Base-by-base conservation (phyloP, 2,329 filamentous ascomycete species). In the Cercospora citrullina region DNA sequence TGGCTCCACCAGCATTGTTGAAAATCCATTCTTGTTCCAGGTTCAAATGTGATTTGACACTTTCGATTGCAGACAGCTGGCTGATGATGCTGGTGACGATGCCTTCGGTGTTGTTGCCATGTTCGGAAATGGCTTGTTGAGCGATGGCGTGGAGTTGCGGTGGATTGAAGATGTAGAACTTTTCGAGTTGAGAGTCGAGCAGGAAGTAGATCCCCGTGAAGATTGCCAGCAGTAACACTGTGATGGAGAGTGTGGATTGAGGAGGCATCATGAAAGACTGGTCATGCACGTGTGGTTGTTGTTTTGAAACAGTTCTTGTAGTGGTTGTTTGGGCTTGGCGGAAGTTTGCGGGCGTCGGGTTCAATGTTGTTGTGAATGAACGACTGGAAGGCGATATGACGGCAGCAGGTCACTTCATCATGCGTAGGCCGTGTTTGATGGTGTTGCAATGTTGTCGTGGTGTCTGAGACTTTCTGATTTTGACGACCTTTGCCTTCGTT, bases 1-100 rank as follows among this genome's bases (percentile, higher is more conserved):
- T 96, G 63, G 92, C 92, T 71, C 93, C 93, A 63, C 93, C 93
- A 62, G 92, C 92, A 77, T 96, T 96, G 85, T 96, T 96, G 76
- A 96, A 94, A 57, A 96, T 85, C 92, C 92, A 96, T 80, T 94
- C 90, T 81, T 94, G 88, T 16, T 68, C 90, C 82, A 65, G 87
- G 78, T 81, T 91, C 76, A 94, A 77, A 79, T 92, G 74, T 18
- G 70, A 77, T 18, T 66, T 64, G 10, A 75, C n/a, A 72, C 65
- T 74, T 9, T 67, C 67, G 71, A 84, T 85, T 73, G 82, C 81
- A 73, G 84, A 82, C 65, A 96, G 84, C 81, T 92, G 89, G 68
- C 81, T 76, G 62, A 92, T 87, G 72, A 96, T 93, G 81, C 86
- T 89, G 71, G 84, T 77, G 68, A 93, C 90, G 9, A 93, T 86